phyloP scores from a whole-genome alignment of 2,329 filamentous ascomycete genomes.

The Ophidiomyces ophidiicola region DNA sequence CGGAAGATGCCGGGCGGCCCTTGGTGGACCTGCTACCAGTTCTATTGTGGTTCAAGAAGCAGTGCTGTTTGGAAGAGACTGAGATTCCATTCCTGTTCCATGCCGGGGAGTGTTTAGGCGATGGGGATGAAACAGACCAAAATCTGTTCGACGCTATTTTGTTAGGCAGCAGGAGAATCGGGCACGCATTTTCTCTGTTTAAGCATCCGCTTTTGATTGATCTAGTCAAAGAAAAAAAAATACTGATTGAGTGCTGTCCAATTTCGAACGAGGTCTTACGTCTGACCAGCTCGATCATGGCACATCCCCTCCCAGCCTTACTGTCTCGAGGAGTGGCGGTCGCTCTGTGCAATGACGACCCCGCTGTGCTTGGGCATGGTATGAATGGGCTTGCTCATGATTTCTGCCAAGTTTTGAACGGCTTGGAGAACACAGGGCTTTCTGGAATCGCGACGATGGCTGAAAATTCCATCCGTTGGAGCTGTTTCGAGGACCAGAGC shows the following conservation, averaged over 20 bases:
- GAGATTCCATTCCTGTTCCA: slow-evolving; percentile 94
- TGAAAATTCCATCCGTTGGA: slow-evolving; percentile 86
- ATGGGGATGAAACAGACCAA: slow-evolving; percentile 61
- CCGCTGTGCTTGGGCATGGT: slow-evolving; percentile 74
- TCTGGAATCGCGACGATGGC: slow-evolving; percentile 75
- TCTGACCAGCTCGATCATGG: slow-evolving; percentile 61
- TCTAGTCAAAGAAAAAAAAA: slow-evolving; percentile 76
- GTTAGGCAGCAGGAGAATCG: slow-evolving; percentile 76
- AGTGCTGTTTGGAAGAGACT: slow-evolving; percentile 63
- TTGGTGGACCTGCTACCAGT: slow-evolving; percentile 68
- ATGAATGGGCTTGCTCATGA: slow-evolving; percentile 75
- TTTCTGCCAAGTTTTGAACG: slow-evolving; percentile 90
- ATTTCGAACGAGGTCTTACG: slow-evolving; percentile 82
- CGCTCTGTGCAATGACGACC: slow-evolving; percentile 79
- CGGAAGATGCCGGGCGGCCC: slow-evolving; percentile 68
- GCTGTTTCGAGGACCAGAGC: slow-evolving; percentile 70
- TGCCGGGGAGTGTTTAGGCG: slow-evolving; percentile 75
- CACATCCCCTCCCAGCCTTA: slow-evolving; percentile 57
- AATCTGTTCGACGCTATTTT: slow-evolving; percentile 86
- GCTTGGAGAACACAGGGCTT: slow-evolving; percentile 80
- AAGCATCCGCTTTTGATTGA: slow-evolving; percentile 84
- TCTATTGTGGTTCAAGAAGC: slow-evolving; percentile 86
- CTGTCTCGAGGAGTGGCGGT: slow-evolving; percentile 34
- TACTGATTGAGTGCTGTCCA: slow-evolving; percentile 80
- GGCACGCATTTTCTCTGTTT: slow-evolving; percentile 76